These are phyloP conservation scores for Saccharomycopsis sp. DNA, from an alignment of 805 yeast species.

Conservation along the genomic window DNA sequence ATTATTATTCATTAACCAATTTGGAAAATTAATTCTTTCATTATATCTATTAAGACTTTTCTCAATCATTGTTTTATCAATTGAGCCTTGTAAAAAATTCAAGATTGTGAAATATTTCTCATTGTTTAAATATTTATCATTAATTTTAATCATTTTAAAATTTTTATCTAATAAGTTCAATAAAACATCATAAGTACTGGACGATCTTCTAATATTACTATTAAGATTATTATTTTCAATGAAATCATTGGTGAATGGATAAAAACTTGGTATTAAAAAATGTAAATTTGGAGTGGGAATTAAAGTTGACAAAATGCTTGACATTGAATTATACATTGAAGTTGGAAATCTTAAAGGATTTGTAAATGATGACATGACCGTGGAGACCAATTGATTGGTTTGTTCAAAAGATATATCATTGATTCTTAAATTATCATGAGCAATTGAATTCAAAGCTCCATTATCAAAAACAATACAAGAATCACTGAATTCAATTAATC, in stretches of 20 bases:
- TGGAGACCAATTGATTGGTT: conserved; percentile 76
- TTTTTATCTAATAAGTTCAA: conserved; percentile 73
- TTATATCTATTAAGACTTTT: conserved; percentile 57
- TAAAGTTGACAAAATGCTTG: conserved; percentile 69
- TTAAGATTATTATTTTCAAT: conserved; percentile 47
- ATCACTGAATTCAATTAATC: conserved; percentile 79
- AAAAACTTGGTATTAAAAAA: conserved; percentile 59
- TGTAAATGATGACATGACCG: conserved; percentile 75
- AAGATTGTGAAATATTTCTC: conserved; percentile 58
- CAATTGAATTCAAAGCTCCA: conserved; percentile 66
- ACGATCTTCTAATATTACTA: conserved; percentile 54
- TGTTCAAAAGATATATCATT: conserved; percentile 61
- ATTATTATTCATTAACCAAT: conserved; percentile 69
- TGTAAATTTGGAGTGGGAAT: conserved; percentile 82
- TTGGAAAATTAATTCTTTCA: conserved; percentile 63
- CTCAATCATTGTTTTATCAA: conserved; percentile 62
- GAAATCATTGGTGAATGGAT: conserved; percentile 67
- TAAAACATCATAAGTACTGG: conserved; percentile 80
- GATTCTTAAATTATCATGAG: conserved; percentile 48
- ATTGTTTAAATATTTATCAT: conserved; percentile 28
- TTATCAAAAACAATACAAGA: conserved; percentile 87
- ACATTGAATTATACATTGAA: conserved; percentile 77
- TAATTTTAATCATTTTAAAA: conserved; percentile 54
- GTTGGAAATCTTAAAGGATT: conserved; percentile 87
- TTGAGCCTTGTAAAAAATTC: conserved; percentile 53